Evolutionary conservation across 805 yeast species (phyloP).

Genomic region (Yamadazyma akitaensis): DNA sequence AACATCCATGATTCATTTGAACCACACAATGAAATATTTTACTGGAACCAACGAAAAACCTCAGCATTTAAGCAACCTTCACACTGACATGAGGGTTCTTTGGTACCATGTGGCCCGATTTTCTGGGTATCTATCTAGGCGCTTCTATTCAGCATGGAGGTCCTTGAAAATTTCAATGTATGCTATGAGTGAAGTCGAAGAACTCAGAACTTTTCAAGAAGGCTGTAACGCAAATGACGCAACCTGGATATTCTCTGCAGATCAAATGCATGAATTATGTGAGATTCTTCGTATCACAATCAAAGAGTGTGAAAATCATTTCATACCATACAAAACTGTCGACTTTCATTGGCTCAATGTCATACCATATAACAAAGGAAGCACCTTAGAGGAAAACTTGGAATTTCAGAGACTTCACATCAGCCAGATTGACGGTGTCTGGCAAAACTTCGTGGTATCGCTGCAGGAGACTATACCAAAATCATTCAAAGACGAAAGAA

Average conservation of each 20-base stretch:
- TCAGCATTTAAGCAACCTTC: constrained; percentile 9
- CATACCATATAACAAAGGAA: constrained; percentile 8
- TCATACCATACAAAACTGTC: not conserved
- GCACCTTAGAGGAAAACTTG: constrained; percentile 8
- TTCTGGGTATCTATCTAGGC: constrained; percentile 5
- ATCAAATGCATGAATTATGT: constrained; percentile 13
- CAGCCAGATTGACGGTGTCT: constrained; percentile 10
- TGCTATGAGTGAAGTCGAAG: not conserved
- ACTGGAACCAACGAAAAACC: constrained; percentile 7
- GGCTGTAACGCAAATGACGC: constrained; percentile 4
- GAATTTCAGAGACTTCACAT: constrained; percentile 11
- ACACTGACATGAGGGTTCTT: not conserved
- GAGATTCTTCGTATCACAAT: constrained; percentile 1
- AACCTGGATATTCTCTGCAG: constrained; percentile 4
- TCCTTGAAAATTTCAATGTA: constrained; percentile 5
- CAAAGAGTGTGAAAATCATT: not conserved
- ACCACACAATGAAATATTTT: constrained; percentile 8
- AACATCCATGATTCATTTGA: constrained; percentile 9
- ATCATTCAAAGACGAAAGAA: constrained; percentile 8
- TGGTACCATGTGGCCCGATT: constrained; percentile 1
- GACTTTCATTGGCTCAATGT: constrained; percentile 11
- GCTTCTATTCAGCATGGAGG: constrained; percentile 10
- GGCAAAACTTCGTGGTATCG: constrained; percentile 6
- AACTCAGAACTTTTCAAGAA: constrained; percentile 6
- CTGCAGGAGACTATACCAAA: constrained; percentile 9